A percentile compares a stretch with the other conserved stretches of the same genome.
These are phyloP conservation scores for Chrysoporthe austroafricana DNA, from an alignment of 2,329 filamentous ascomycete species.

Conservation along the genomic window DNA sequence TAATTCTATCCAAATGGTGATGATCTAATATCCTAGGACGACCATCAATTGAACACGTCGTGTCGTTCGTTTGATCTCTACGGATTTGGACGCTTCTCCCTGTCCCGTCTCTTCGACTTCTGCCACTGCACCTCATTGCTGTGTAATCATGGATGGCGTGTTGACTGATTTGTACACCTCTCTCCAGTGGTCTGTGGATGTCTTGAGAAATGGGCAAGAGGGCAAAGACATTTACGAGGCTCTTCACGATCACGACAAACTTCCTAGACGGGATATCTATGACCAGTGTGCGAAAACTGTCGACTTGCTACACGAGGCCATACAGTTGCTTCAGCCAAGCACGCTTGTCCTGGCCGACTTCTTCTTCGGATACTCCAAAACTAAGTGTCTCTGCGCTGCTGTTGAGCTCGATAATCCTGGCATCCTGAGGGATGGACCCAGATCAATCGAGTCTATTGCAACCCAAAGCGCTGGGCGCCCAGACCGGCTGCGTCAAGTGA, in stretches of 20 bases:
- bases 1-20: too few species aligned
- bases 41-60: too few species aligned
- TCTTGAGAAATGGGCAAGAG: too few species aligned
- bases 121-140: too few species aligned
- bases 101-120: too few species aligned
- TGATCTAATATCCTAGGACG: too few species aligned
- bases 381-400: neutral
- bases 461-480: slow-evolving; percentile 15
- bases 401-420: slow-evolving; percentile 4
- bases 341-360: neutral
- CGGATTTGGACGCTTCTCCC: too few species aligned
- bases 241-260: neutral
- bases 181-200: too few species aligned
- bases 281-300: neutral
- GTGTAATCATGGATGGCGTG: too few species aligned
- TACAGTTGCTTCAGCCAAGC: slow-evolving; percentile 1
- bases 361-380: slow-evolving; percentile 10
- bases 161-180: too few species aligned
- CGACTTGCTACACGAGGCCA: neutral
- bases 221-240: neutral
- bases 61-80: too few species aligned
- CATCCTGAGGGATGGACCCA: neutral
- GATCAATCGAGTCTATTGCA: too few species aligned
- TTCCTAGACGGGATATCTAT: neutral
- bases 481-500: slow-evolving; percentile 39